Evolutionary conservation across 768 basidiomycete species (phyloP).

Genomic region (Hygrocybe coccinea): DNA sequence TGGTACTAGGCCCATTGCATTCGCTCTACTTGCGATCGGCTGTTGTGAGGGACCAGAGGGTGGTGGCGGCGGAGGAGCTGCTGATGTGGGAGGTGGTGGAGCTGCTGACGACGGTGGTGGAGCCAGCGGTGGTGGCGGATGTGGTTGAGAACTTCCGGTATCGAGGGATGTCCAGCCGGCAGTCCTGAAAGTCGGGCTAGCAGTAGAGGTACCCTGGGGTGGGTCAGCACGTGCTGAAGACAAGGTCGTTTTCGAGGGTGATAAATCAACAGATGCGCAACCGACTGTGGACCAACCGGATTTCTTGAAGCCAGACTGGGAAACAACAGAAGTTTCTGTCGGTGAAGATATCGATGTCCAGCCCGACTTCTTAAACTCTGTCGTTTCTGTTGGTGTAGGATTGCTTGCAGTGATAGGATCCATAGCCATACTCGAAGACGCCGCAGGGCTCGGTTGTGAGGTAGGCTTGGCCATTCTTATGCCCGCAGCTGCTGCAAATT

Average conservation of each 20-base stretch:
- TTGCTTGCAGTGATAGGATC: slow-evolving; percentile 19
- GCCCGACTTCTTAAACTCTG: slow-evolving; percentile 40
- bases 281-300: slow-evolving; percentile 50
- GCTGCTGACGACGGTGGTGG: slow-evolving; percentile 9
- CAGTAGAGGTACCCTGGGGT: slow-evolving; percentile 9
- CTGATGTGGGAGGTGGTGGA: slow-evolving; percentile 15
- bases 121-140: slow-evolving; percentile 18
- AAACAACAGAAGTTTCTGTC: slow-evolving; percentile 13
- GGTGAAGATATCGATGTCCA: slow-evolving; percentile 42
- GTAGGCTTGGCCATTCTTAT: slow-evolving; percentile 59
- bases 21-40: not conserved
- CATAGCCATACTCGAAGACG: slow-evolving; percentile 16
- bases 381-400: slow-evolving; percentile 17
- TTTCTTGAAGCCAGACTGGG: slow-evolving; percentile 35
- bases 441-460: slow-evolving; percentile 10
- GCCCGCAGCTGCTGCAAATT: slow-evolving; percentile 77
- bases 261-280: slow-evolving; percentile 17
- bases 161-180: slow-evolving; percentile 70
- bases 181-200: slow-evolving; percentile 49
- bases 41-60: not conserved
- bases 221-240: slow-evolving; percentile 12
- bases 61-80: not conserved
- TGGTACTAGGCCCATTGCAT: slow-evolving; percentile 10
- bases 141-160: slow-evolving; percentile 34
- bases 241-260: slow-evolving; percentile 15